Base-by-base conservation (phyloP, 2,329 filamentous ascomycete species). In the Penicillium sp. region DNA sequence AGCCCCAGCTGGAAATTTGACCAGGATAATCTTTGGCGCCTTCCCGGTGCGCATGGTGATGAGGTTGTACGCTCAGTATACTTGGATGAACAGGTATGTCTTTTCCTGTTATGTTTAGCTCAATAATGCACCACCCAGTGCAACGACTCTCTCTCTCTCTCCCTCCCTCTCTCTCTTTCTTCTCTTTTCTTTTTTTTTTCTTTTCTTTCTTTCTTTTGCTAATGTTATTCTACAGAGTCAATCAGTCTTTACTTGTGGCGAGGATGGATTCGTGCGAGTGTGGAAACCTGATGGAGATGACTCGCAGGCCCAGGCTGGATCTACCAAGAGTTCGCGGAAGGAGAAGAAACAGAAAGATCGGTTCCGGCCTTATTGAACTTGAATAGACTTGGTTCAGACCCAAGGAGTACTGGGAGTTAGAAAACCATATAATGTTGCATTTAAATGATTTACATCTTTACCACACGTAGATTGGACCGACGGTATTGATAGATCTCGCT, bases 31-130 rank as follows among this genome's bases (percentile, higher is more conserved):
- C 63, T 73, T 22, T 75, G 79, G 70, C 73, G 72, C 26, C 66
- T 79, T 37, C 72, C 76, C n/a, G 75, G 73, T 41, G 77, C 75
- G n/a, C 79, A 81, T 64, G 77, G 78, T 5, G 77, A 77, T 54
- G 79, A 81, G 55, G 69, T 81, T 39, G 76, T 80, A 13, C 76
- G 79, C 43, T 77, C 79, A 0, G 68, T 80, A 8, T 75, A 72
- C 63, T 58, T 79, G n/a, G 76, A 79, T 60, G 73, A 77, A 31
- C 64, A 73, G 69, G 78, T 80, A 69, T 48, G 68, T 69, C 52
- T 29, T 47, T 21, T 13, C 27, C n/a, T 19, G 3, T 21, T 11
- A 7, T 29, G 3, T 41, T 22, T 19, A 21, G 9, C n/a, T 3
- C 8, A 39, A 9, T n/a, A 19, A 39, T 19, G 35, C 35, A 39